These are phyloP conservation scores for Pseudogymnoascus sp. DNA, from an alignment of 2,329 filamentous ascomycete species.

Conservation along the genomic window DNA sequence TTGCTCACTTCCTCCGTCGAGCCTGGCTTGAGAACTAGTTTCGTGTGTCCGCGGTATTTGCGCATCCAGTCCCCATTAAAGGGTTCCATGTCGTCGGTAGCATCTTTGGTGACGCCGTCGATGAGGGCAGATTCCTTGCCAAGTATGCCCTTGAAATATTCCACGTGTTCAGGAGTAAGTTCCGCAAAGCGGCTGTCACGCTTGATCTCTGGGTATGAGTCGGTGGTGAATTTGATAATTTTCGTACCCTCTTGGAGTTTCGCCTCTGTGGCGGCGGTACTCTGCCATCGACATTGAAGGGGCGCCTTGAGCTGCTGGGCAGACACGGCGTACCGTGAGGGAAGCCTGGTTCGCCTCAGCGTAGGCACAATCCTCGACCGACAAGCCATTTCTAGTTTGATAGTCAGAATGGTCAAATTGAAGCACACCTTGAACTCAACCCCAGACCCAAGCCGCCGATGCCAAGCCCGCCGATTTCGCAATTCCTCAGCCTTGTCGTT, in stretches of 20 bases:
- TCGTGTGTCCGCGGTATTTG: constrained; percentile 88
- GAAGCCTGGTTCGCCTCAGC: neutral
- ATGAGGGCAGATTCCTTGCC: constrained; percentile 71
- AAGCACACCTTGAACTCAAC: neutral
- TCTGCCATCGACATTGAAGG: constrained; percentile 11
- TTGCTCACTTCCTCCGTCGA: constrained; percentile 83
- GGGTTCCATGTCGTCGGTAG: constrained; percentile 70
- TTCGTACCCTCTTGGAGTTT: constrained; percentile 29
- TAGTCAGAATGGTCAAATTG: neutral
- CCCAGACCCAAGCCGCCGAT: neutral
- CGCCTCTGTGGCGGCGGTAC: constrained; percentile 24
- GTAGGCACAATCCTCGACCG: constrained; percentile 10
- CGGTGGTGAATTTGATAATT: constrained; percentile 67
- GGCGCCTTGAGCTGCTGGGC: constrained; percentile 17
- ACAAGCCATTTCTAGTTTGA: constrained; percentile 9
- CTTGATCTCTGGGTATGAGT: constrained; percentile 76
- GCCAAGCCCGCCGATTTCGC: constrained; percentile 7
- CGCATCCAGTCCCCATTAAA: constrained; percentile 99
- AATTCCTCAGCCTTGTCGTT: neutral
- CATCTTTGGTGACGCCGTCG: constrained; percentile 69
- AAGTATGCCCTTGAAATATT: constrained; percentile 72
- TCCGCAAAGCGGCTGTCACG: constrained; percentile 66
- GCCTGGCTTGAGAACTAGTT: constrained; percentile 76
- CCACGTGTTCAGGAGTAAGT: constrained; percentile 70
- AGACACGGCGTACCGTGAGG: neutral